A percentile compares a stretch with the other conserved stretches of the same genome.
Conservation (phyloP, 192 early-diverging fungal genomes). For the Gigaspora rosea region DNA sequence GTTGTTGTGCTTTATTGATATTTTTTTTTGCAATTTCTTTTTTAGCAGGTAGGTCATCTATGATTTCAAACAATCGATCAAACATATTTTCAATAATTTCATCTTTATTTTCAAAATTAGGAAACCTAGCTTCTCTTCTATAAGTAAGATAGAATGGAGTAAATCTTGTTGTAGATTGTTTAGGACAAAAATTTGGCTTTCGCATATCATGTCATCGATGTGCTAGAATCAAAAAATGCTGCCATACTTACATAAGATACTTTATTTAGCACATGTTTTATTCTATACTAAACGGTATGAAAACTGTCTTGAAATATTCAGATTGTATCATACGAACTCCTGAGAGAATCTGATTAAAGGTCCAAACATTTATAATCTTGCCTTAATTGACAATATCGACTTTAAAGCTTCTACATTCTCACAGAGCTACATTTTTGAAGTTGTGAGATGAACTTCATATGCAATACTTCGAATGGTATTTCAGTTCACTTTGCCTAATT, state of each 20-base stretch:
- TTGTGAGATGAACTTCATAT: background rate
- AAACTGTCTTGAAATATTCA: background rate
- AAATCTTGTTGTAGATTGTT: too few species aligned
- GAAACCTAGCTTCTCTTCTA: too few species aligned
- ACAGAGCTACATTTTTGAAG: background rate
- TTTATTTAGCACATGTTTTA: background rate
- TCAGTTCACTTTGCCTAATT: background rate
- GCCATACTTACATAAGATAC: slow-evolving; percentile 9
- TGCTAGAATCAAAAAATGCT: slow-evolving; percentile 1
- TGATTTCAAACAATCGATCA: too few species aligned
- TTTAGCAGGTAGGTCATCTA: too few species aligned
- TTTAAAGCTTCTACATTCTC: slow-evolving; percentile 16
- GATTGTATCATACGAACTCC: background rate
- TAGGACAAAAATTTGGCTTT: background rate
- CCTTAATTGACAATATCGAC: slow-evolving; percentile 10
- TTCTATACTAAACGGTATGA: slow-evolving; percentile 8
- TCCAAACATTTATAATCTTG: background rate
- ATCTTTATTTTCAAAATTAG: too few species aligned
- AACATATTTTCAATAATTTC: too few species aligned
- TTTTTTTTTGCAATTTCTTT: too few species aligned
- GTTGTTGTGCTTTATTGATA: too few species aligned
- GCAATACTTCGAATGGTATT: slow-evolving; percentile 3
- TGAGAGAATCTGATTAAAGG: background rate
- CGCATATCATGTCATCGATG: slow-evolving; percentile 2
- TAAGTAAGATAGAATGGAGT: too few species aligned